Evolutionary conservation across 208 protist species (phyloP).

Genomic region (Leishmania major): DNA sequence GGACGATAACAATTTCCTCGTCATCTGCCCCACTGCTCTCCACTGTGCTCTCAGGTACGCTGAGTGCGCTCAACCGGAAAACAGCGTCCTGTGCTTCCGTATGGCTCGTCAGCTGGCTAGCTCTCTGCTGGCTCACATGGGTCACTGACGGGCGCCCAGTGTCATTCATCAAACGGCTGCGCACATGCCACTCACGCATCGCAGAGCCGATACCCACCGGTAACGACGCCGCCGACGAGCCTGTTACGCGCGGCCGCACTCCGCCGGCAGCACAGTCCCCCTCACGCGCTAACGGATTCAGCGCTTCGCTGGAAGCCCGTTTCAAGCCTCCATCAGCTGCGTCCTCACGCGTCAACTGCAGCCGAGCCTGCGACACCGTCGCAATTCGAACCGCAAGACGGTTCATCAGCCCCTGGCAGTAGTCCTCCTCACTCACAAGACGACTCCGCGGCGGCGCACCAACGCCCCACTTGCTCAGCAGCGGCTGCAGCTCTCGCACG

Average conservation of each 20-base stretch:
- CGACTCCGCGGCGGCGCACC: conserved; percentile 5
- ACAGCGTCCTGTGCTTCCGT: background rate
- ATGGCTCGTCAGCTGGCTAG: too few relatives aligned
- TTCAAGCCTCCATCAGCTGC: conserved; percentile 19
- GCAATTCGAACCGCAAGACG: background rate
- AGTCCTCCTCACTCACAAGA: conserved; percentile 5
- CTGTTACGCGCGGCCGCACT: background rate
- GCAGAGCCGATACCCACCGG: too few relatives aligned
- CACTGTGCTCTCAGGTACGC: background rate
- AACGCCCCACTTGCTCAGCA: conserved; percentile 5
- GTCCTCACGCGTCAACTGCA: conserved; percentile 29
- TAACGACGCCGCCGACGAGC: too few relatives aligned
- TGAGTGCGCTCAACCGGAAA: background rate
- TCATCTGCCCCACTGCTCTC: background rate
- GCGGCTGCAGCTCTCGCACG: conserved; percentile 5
- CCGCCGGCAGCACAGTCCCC: background rate
- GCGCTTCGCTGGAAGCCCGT: background rate
- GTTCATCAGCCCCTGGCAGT: conserved; percentile 5
- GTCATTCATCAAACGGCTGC: background rate
- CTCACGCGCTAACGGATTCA: background rate
- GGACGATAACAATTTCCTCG: background rate
- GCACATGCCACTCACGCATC: background rate
- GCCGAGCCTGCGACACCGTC: background rate
- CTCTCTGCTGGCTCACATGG: too few relatives aligned
- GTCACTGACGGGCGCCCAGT: too few relatives aligned